Percentiles rank a stretch among this genome's conserved stretches.
Evolutionary conservation across 805 yeast species (phyloP).

Genomic region (Lipomyces chichibuensis): DNA sequence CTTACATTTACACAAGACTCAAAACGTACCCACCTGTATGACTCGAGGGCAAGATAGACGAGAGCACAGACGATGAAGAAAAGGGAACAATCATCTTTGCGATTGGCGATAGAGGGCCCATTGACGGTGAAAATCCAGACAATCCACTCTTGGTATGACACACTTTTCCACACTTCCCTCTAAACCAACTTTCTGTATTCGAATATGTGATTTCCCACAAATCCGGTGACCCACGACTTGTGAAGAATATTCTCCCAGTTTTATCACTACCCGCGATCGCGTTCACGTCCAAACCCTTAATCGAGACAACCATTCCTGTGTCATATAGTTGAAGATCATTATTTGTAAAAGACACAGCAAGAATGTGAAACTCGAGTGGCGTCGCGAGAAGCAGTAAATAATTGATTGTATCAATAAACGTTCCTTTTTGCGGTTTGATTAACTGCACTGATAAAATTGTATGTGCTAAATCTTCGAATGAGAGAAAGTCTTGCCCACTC

Average conservation of each 20-base stretch:
- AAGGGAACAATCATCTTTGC: constrained; percentile 21
- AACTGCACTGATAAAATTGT: constrained; percentile 75
- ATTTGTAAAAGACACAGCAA: constrained; percentile 64
- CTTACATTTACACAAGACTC: constrained; percentile 28
- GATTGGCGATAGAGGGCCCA: constrained; percentile 35
- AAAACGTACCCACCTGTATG: constrained; percentile 43
- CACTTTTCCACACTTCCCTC: constrained; percentile 77
- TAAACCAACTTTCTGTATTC: constrained; percentile 83
- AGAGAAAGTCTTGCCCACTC: constrained; percentile 66
- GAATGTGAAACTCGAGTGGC: constrained; percentile 72
- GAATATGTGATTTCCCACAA: constrained; percentile 88
- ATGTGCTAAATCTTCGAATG: constrained; percentile 80
- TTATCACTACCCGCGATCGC: constrained; percentile 60
- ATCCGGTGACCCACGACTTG: constrained; percentile 75
- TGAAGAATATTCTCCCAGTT: constrained; percentile 80
- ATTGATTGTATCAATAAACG: constrained; percentile 77
- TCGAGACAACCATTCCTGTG: constrained; percentile 78
- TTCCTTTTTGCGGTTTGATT: constrained; percentile 78
- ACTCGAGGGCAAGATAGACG: constrained; percentile 16
- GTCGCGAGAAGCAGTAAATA: constrained; percentile 78
- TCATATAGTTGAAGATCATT: constrained; percentile 69
- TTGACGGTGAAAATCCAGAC: constrained; percentile 54
- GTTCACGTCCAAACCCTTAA: constrained; percentile 71
- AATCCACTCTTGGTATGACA: constrained; percentile 75
- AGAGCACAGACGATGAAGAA: constrained; percentile 5